Conservation (phyloP, 208 protist species). For the Crithidia acanthocephali region DNA sequence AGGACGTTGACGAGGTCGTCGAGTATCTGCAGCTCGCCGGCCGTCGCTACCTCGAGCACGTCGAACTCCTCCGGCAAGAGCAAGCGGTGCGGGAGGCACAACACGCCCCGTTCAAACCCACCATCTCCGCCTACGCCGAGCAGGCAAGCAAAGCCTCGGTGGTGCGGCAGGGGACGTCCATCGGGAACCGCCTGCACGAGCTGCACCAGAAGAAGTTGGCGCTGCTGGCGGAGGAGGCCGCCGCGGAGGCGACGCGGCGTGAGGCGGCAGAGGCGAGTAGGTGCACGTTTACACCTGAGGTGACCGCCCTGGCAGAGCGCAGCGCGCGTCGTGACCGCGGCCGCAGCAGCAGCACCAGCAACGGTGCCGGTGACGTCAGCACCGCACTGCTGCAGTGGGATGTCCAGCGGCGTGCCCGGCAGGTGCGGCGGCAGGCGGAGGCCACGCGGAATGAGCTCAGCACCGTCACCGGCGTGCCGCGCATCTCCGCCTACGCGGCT, state of each 20-base stretch:
- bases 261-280: slow-evolving; percentile 21
- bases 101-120: slow-evolving; percentile 54
- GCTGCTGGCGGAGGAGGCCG: slow-evolving; percentile 36
- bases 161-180: slow-evolving; percentile 41
- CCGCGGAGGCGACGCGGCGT: slow-evolving; percentile 20
- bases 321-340: slow-evolving; percentile 18
- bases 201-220: slow-evolving; percentile 50
- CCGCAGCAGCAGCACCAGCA: too few relatives aligned
- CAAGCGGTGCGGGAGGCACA: slow-evolving; percentile 46
- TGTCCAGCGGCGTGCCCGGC: slow-evolving; percentile 43
- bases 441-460: slow-evolving; percentile 38
- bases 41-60: slow-evolving; percentile 63
- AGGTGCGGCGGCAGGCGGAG: slow-evolving; percentile 35
- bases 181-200: slow-evolving; percentile 64
- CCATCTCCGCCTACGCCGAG: slow-evolving; percentile 54
- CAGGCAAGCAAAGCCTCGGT: slow-evolving; percentile 32
- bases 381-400: slow-evolving; percentile 42
- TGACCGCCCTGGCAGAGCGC: slow-evolving; percentile 45
- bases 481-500: slow-evolving; percentile 62
- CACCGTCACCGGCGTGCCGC: slow-evolving; percentile 39
- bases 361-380: slow-evolving; percentile 13
- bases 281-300: slow-evolving; percentile 40
- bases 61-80: slow-evolving; percentile 64
- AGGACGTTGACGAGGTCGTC: slow-evolving; percentile 45
- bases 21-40: slow-evolving; percentile 67